Evolutionary conservation across 257 asterid species (phyloP).

Genomic region (Sherardia arvensis): DNA sequence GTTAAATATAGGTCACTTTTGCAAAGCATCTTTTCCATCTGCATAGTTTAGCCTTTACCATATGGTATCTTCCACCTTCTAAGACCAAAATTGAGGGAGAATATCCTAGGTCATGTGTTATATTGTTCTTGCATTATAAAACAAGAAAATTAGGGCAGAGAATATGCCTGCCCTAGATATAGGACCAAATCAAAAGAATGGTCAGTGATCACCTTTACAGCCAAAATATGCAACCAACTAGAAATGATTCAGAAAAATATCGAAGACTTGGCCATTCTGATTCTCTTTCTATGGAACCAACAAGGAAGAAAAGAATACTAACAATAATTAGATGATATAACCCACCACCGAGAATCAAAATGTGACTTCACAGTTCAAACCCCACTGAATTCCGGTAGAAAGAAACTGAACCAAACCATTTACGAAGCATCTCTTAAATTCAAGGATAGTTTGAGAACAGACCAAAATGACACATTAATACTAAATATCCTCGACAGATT

Average conservation of each 20-base stretch:
- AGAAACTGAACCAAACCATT: not conserved
- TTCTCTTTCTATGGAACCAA: not conserved
- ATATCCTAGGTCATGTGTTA: not conserved
- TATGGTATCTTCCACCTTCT: not conserved
- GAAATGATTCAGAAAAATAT: not conserved
- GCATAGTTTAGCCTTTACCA: not conserved
- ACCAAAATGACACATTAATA: conserved; percentile 7
- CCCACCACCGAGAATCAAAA: not conserved
- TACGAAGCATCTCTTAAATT: conserved; percentile 4
- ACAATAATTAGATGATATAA: not conserved
- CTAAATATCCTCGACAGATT: not conserved
- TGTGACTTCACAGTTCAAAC: not conserved
- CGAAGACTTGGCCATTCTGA: not conserved
- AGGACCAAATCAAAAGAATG: conserved; percentile 8
- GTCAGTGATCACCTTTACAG: conserved; percentile 22
- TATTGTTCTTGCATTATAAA: not conserved
- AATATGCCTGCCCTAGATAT: conserved; percentile 6
- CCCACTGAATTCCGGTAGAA: conserved; percentile 1
- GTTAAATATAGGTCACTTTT: not conserved
- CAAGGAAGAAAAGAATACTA: not conserved
- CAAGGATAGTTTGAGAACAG: conserved; percentile 1
- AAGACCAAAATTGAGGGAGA: not conserved
- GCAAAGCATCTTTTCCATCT: not conserved
- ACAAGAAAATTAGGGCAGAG: not conserved
- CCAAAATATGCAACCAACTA: not conserved